Base-by-base conservation (phyloP, 495 filamentous ascomycete genomes). In the Chaetomium tenue region DNA sequence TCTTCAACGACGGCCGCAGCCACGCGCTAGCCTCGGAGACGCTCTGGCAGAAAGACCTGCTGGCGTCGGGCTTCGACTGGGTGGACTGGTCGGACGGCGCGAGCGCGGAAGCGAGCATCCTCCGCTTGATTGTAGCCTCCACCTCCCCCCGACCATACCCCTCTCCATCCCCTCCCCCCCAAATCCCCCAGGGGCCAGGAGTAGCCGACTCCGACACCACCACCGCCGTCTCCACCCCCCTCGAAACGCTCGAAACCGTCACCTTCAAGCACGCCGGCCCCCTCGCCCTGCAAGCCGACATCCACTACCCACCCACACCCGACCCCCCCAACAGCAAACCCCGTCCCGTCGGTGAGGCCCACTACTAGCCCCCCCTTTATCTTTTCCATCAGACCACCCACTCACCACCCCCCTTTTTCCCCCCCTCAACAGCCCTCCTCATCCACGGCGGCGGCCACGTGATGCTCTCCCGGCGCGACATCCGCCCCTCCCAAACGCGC, bases 401-500 rank as follows among this genome's bases (percentile, higher is more conserved):
- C 28, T 30, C 28, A 30, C 28, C 28, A 30, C 28, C 28, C 28
- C 3, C 3, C 28, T 6, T 30, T 6, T 30, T 2, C 28, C 3
- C 28, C 3, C 28, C 28, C 28, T 30, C 28, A 30, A 30, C 28
- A 30, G 85, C 83, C 12, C 67, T 88, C 1, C 80, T 87, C 79
- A 79, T 86, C 50, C 84, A 87, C 59, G 84, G 84, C 1, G 84
- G 84, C 13, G 76, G 83, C 37, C 81, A 86, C 58, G 63, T 83
- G 2, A 78, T 78, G 58, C 67, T 82, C 16, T 77, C 78, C 0
- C 71, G 83, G 0, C 77, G 77, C 20, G 82, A 78, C 44, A 70
- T 86, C 8, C 71, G 76, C 0, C 75, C 74, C 0, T 51, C 62
- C 15, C 84, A 86, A 58, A 82, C 76, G 0, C 22, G 60, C 7